Evolutionary conservation across 495 filamentous ascomycete species (phyloP).

Genomic region (Penicillium roqueforti): DNA sequence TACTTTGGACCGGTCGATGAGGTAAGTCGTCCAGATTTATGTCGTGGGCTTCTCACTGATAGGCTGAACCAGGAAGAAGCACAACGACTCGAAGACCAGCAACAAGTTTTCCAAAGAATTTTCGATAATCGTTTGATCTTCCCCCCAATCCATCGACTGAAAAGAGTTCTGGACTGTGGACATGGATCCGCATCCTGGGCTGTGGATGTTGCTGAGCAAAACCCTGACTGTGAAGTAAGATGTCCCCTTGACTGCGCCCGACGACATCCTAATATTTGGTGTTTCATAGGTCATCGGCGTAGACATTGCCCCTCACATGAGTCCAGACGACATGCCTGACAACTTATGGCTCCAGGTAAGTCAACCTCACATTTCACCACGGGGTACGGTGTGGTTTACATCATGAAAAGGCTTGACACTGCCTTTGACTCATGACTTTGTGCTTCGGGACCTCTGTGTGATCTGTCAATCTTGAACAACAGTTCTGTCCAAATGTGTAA

Average conservation of each 20-base stretch:
- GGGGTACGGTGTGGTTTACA: neutral
- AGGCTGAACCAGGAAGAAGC: conserved; percentile 65
- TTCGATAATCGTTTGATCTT: conserved; percentile 79
- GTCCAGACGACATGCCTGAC: conserved; percentile 60
- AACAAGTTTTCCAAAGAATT: conserved; percentile 64
- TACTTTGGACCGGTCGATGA: conserved; percentile 84
- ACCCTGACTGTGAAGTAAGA: conserved; percentile 69
- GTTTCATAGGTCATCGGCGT: conserved; percentile 67
- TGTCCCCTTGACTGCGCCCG: neutral
- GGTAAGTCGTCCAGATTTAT: conserved; percentile 45
- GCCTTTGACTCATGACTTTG: neutral
- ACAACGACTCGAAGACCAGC: conserved; percentile 66
- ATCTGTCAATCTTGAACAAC: neutral
- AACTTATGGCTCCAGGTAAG: conserved; percentile 69
- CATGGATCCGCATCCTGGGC: conserved; percentile 65
- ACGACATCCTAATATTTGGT: conserved; percentile 17
- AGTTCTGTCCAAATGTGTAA: neutral
- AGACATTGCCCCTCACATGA: conserved; percentile 73
- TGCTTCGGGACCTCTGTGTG: neutral
- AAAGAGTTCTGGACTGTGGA: conserved; percentile 72
- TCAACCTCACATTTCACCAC: neutral
- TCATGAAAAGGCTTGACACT: neutral
- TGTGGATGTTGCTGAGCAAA: conserved; percentile 56
- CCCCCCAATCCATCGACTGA: conserved; percentile 60
- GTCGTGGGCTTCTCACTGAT: conserved; percentile 13